Conservation (phyloP, 306 rosid species). For the Cucumis hystrix region DNA sequence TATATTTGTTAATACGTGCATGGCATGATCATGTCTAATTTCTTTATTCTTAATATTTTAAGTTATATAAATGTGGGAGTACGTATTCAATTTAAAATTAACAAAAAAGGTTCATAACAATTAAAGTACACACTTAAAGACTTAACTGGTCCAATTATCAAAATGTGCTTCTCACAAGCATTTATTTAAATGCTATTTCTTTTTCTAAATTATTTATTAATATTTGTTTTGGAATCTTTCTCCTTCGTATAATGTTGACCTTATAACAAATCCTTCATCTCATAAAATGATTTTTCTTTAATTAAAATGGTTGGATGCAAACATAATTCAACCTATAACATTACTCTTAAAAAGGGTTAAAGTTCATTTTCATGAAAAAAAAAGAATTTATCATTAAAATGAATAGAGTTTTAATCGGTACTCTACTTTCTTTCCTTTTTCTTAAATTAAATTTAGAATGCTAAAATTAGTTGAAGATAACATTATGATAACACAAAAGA, state of each 20-base stretch:
- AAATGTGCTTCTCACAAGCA: background rate
- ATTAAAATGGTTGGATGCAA: background rate
- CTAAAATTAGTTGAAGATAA: background rate
- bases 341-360: no score
- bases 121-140: background rate
- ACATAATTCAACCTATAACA: background rate
- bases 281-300: background rate
- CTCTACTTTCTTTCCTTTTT: no score
- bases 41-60: background rate
- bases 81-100: background rate
- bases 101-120: background rate
- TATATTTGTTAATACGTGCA: background rate
- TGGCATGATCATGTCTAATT: background rate
- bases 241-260: background rate
- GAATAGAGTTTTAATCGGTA: no score
- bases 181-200: background rate
- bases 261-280: background rate
- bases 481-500: background rate
- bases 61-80: background rate
- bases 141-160: background rate
- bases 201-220: background rate
- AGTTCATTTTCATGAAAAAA: no score
- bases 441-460: no score
- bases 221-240: background rate
- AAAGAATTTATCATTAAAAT: no score